Evolutionary conservation across 176 grass and related monocot genomes (phyloP), one percentile per base, ranked within the genome.

Genomic region (Aegilops tauschii): DNA sequence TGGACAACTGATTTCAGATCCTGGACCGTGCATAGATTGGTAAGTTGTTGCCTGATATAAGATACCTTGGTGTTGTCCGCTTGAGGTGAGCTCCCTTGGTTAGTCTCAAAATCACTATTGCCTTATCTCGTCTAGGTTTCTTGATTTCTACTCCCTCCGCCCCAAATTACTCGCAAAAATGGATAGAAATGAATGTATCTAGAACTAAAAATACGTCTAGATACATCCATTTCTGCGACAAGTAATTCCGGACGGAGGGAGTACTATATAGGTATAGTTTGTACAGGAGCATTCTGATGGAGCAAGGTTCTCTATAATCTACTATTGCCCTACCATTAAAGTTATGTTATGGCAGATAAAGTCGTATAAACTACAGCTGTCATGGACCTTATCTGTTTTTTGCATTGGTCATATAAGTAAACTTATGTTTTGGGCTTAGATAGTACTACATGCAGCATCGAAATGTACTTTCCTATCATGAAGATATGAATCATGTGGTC

Each of bases 351-450:
- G 42, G 54, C 4, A 29, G 13, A 70, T 78, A 70, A 77, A 23
- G 5, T 73, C 40, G 31, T 50, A 73, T 44, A 45, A 54, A 37
- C 17, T 37, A 29, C 20, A 73, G 66, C 47, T 34, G n/a, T 20
- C 61, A 63, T 63, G 50, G 39, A 14, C 20, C 5, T 25, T 54
- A 68, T 76, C 13, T 76, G 47, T 27, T 5, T 69, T 34, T 36
- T 69, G 10, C 28, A 3, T 65, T 65, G 44, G 37, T 72, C 39
- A 42, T 21, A 34, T 58, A 58, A 34, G 9, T 34, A 29, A 77
- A 77, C 56, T 16, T 69, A 82, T 78, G 50, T 39, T 37, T 90
- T 85, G 44, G 42, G 29, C 71, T 86, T 67, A 77, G 44, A 50
- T 69, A 61, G 23, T 30, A 82, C 20, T 37, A 82, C 27, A 69